Base-by-base conservation (phyloP, 1,284 basidiomycete genomes). In the Malassezia restricta region DNA sequence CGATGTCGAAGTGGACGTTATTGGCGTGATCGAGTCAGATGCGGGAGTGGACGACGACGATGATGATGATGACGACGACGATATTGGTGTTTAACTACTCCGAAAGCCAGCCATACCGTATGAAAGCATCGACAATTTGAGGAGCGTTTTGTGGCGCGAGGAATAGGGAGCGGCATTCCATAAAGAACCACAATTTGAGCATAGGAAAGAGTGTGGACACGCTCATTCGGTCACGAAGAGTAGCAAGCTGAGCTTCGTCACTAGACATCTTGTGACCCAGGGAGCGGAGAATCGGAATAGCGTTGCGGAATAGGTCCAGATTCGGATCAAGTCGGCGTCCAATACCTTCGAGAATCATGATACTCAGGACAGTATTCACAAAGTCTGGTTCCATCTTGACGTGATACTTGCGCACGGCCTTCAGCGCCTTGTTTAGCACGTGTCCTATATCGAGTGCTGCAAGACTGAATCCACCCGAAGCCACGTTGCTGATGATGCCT, bases 341-440 rank as follows among this genome's bases (percentile, higher is more conserved):
- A 61, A 98, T 96, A 0, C 94, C 94, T 75, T 99, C 94, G 41
- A 99, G 76, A 47, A 99, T 73, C 53, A 99, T 75, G 52, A 96
- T 89, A 8, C 86, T 87, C 57, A 98, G 86, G 46, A 98, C 89
- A 0, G 94, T 98, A 73, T 98, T 96, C 66, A 98, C 83, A 71
- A 99, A 99, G 74, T 98, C 94, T 11, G 85, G 88, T 76, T 98
- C 92, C 83, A 99, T 86, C 79, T 91, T 95, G 63, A 98, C 94
- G 71, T 95, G 94, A 74, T 96, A 91, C 60, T 82, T 79, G 46
- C 90, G 77, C 1, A 99, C 90, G n/a, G 84, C 83, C 63, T 77
- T 81, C 40, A 98, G 76, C 7, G 95, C 91, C 61, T 92, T 85
- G 6, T 81, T 84, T 38, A 96, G 77, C 59, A 98, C 82, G 72